Percentiles rank a stretch among this genome's conserved stretches.
phyloP scores from a whole-genome alignment of 768 basidiomycete species.

The Amanita subjunquillea region DNA sequence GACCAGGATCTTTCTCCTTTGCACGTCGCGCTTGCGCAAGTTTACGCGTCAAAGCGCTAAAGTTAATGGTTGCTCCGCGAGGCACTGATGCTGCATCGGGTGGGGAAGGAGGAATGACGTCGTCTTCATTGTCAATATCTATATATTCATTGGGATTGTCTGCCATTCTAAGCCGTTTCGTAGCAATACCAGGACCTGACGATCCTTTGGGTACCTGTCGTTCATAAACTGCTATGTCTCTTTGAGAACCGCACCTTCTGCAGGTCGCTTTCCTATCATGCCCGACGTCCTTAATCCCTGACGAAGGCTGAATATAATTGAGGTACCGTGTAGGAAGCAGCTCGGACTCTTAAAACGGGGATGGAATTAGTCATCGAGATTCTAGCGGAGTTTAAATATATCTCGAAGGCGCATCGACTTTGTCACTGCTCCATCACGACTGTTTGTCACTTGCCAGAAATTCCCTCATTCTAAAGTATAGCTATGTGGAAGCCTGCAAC shows the following conservation, averaged over 20 bases:
- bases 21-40: slow-evolving; percentile 52
- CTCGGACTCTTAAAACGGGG: not conserved
- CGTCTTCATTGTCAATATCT: slow-evolving; percentile 48
- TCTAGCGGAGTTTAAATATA: slow-evolving; percentile 19
- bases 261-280: slow-evolving; percentile 29
- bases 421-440: slow-evolving; percentile 21
- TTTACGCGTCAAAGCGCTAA: slow-evolving; percentile 75
- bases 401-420: slow-evolving; percentile 10
- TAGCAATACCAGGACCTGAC: not conserved
- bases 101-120: slow-evolving; percentile 43
- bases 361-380: slow-evolving; percentile 6
- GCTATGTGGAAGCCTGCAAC: slow-evolving; percentile 86
- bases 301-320: not conserved
- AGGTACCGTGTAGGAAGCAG: not conserved
- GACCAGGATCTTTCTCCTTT: slow-evolving; percentile 31
- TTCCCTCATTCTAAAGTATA: slow-evolving; percentile 25
- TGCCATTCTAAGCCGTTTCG: slow-evolving; percentile 35
- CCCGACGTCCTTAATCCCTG: not conserved
- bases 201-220: not conserved
- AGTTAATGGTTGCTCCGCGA: slow-evolving; percentile 73
- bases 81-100: slow-evolving; percentile 50
- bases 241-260: slow-evolving; percentile 22
- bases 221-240: not conserved
- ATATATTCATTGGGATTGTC: slow-evolving; percentile 48
- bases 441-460: slow-evolving; percentile 12